These are phyloP conservation scores for Pleurotus cornucopiae DNA, from an alignment of 768 basidiomycete genomes.

Conservation along the genomic window DNA sequence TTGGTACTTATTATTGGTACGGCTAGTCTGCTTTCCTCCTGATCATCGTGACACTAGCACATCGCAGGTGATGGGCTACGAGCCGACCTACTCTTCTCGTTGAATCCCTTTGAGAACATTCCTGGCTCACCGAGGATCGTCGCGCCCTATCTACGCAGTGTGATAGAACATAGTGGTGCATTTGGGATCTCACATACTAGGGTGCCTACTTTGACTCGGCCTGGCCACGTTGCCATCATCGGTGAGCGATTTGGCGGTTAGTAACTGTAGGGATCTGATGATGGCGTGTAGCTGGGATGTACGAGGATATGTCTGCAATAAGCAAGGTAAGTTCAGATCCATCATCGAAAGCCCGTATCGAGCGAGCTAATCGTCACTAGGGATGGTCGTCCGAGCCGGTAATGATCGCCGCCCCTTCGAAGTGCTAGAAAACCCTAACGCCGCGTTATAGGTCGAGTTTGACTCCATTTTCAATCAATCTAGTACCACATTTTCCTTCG, in stretches of 20 bases:
- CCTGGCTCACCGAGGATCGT: slow-evolving; percentile 50
- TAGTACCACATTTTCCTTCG: slow-evolving; percentile 73
- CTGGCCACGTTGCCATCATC: slow-evolving; percentile 87
- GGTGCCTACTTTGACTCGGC: slow-evolving; percentile 84
- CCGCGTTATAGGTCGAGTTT: slow-evolving; percentile 56
- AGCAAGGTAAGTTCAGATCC: slow-evolving; percentile 53
- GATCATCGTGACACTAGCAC: not conserved
- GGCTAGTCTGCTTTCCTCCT: slow-evolving; percentile 2
- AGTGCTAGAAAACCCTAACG: slow-evolving; percentile 11
- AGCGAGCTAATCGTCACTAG: slow-evolving; percentile 27
- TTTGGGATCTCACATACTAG: slow-evolving; percentile 84
- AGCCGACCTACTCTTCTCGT: slow-evolving; percentile 71
- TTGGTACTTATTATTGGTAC: slow-evolving; percentile 78
- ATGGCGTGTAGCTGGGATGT: slow-evolving; percentile 63
- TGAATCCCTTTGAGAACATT: slow-evolving; percentile 54
- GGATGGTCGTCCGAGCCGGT: slow-evolving; percentile 87
- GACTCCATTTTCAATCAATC: slow-evolving; percentile 89
- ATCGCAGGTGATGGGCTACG: slow-evolving; percentile 72
- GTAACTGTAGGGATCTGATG: not conserved
- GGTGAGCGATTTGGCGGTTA: slow-evolving; percentile 32
- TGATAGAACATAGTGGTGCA: slow-evolving; percentile 63
- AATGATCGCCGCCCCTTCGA: not conserved
- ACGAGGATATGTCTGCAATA: slow-evolving; percentile 85
- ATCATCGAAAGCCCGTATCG: not conserved
- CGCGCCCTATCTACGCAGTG: slow-evolving; percentile 71